phyloP scores from a whole-genome alignment of 1,284 basidiomycete genomes.

The Leccinum pallidistipes region DNA sequence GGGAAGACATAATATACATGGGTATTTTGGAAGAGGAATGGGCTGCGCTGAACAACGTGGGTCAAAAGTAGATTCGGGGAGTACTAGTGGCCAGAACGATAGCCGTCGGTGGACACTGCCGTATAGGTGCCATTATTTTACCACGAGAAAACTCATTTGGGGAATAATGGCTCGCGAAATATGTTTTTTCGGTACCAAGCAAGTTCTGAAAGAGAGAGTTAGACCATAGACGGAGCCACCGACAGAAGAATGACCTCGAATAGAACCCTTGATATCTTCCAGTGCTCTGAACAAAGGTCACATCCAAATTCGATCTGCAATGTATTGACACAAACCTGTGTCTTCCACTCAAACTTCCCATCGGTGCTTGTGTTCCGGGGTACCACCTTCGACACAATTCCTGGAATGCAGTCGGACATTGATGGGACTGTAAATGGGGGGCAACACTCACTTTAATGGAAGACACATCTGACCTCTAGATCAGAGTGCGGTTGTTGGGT shows the following conservation, averaged over 20 bases:
- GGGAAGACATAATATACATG: slow-evolving; percentile 24
- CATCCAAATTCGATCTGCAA: neutral
- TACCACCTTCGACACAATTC: slow-evolving; percentile 79
- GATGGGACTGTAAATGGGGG: neutral
- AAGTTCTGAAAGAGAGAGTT: slow-evolving; percentile 20
- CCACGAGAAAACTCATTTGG: neutral
- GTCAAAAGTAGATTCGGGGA: neutral
- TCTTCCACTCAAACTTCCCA: slow-evolving; percentile 2
- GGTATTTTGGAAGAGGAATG: slow-evolving; percentile 19
- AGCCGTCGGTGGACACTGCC: neutral
- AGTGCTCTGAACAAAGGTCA: slow-evolving; percentile 54
- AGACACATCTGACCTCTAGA: slow-evolving; percentile 59
- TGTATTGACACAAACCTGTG: slow-evolving; percentile 41
- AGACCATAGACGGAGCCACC: neutral
- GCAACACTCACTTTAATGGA: slow-evolving; percentile 63
- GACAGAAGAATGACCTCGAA: slow-evolving; percentile 50
- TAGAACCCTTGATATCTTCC: slow-evolving; percentile 75
- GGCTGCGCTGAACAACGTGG: neutral
- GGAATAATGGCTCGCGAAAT: slow-evolving; percentile 15
- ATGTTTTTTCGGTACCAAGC: slow-evolving; percentile 30
- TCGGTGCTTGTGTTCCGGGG: slow-evolving; percentile 32
- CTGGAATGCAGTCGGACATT: slow-evolving; percentile 37
- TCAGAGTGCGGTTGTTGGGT: neutral
- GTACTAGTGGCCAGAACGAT: neutral
- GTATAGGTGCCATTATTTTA: neutral